Evolutionary conservation across 139 green algal species (phyloP), one percentile per base, ranked within the genome.

Genomic region (Micractinium conductrix): DNA sequence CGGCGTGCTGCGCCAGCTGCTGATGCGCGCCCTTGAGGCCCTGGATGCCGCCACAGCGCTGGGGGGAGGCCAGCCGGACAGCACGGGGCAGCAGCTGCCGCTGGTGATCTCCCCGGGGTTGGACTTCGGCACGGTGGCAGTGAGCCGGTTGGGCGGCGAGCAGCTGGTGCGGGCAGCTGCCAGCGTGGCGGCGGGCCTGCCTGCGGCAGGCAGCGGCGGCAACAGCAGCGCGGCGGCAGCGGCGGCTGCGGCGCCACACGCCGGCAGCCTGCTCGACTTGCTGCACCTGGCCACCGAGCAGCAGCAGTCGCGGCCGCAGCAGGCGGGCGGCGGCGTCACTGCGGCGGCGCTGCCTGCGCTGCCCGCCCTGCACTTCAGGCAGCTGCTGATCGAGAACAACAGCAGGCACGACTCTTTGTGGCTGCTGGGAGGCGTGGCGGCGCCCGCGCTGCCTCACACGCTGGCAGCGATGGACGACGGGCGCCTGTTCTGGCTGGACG

Each of bases 351-450:
- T 2, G 48, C 45, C 16, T 1, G 62, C 16, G 62, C 33, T 28
- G 35, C 19, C 79, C 1, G 50, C 78, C 44, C 65, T 84, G 50
- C 63, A 78, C 22, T 76, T 78, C 33, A 16, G 79, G 21, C 65
- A 76, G 65, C 35, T 84, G n/a, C 33, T 58, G 33, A n/a, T 84
- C 0, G 65, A 76, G 24, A 84, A 84, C 79, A 22, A 16, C 19
- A 42, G 79, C 62, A 33, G 0, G 0, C 4, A 2, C 2, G 68
- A 67, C 14, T 26, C 69, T 24, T 17, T 87, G 30, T 84, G 74
- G 84, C 40, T 87, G 68, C 43, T 87, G 69, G 84, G 74, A 9
- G 84, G 84, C 2, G 33, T 87, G 28, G 74, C 74, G 2, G 65
- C 74, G 0, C 84, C 84, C 9, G 22, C 68, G n/a, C 60, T 84